Evolutionary conservation across 768 basidiomycete species (phyloP).

Genomic region (Hortiboletus campestris): DNA sequence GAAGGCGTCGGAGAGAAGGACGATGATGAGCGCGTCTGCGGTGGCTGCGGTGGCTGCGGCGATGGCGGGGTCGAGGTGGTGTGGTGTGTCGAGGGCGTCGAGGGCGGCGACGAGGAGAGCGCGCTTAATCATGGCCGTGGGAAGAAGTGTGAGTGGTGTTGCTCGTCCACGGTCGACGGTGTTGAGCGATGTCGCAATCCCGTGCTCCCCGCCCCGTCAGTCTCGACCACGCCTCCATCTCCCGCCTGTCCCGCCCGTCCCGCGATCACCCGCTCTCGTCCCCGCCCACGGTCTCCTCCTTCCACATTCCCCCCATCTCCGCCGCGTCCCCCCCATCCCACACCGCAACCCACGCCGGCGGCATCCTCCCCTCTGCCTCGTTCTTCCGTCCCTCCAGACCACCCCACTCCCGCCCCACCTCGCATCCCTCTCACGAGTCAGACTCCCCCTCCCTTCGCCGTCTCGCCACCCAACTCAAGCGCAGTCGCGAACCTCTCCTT

Average conservation of each 20-base stretch:
- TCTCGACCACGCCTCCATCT: slow-evolving; percentile 16
- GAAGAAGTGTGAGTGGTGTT: not conserved
- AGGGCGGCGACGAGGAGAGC: slow-evolving; percentile 55
- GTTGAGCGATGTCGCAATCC: not conserved
- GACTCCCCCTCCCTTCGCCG: slow-evolving; percentile 25
- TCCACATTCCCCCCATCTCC: slow-evolving; percentile 24
- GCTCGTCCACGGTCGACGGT: not conserved
- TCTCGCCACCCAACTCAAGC: slow-evolving; percentile 47
- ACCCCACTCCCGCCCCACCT: slow-evolving; percentile 43
- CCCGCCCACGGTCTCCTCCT: slow-evolving; percentile 27
- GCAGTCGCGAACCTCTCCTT: slow-evolving; percentile 71
- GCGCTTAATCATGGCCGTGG: slow-evolving; percentile 18
- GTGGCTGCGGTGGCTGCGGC: slow-evolving; percentile 45
- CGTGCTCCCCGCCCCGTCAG: slow-evolving; percentile 7
- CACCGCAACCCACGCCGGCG: slow-evolving; percentile 67
- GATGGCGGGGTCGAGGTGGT: slow-evolving; percentile 56
- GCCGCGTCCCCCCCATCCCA: slow-evolving; percentile 44
- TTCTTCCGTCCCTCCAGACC: slow-evolving; percentile 77
- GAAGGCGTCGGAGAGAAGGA: slow-evolving; percentile 66
- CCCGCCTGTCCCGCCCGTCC: slow-evolving; percentile 1
- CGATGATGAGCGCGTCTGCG: slow-evolving; percentile 51
- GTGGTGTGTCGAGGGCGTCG: slow-evolving; percentile 48
- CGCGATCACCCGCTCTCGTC: slow-evolving; percentile 26
- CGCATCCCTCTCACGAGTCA: slow-evolving; percentile 39
- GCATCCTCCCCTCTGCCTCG: slow-evolving; percentile 74